phyloP scores from a whole-genome alignment of 495 filamentous ascomycete genomes.

The Niebla homalea region DNA sequence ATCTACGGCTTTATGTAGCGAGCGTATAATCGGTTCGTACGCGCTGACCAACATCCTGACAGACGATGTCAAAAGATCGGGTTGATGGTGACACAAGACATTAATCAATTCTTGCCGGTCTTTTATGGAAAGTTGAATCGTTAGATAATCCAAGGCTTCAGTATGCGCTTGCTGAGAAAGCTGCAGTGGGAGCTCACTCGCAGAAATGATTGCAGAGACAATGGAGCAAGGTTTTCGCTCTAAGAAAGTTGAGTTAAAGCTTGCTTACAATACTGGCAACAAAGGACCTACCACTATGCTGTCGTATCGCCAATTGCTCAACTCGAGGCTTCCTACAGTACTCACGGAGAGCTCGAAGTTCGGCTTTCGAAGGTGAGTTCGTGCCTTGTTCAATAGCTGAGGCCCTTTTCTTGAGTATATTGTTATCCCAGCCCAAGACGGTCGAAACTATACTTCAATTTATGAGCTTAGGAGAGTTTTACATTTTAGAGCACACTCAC shows the following conservation, averaged over 20 bases:
- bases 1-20: slow-evolving; percentile 49
- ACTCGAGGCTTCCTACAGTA: slow-evolving; percentile 32
- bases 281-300: slow-evolving; percentile 21
- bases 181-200: slow-evolving; percentile 22
- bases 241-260: background rate
- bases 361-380: slow-evolving; percentile 32
- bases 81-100: slow-evolving; percentile 40
- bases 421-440: slow-evolving; percentile 46
- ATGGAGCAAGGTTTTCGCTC: background rate
- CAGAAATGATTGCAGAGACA: slow-evolving; percentile 23
- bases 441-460: slow-evolving; percentile 44
- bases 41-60: slow-evolving; percentile 41
- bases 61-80: slow-evolving; percentile 45
- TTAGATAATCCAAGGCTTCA: slow-evolving; percentile 44
- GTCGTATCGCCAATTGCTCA: slow-evolving; percentile 35
- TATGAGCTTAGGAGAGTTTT: background rate
- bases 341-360: slow-evolving; percentile 34
- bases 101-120: slow-evolving; percentile 48
- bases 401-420: slow-evolving; percentile 40
- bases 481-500: slow-evolving; percentile 18
- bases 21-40: slow-evolving; percentile 54
- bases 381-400: slow-evolving; percentile 39
- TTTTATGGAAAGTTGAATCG: slow-evolving; percentile 40
- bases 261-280: background rate
- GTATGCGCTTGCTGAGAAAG: slow-evolving; percentile 39